Evolutionary conservation across 2,329 filamentous ascomycete species (phyloP).

Genomic region (Esteya vermicola): DNA sequence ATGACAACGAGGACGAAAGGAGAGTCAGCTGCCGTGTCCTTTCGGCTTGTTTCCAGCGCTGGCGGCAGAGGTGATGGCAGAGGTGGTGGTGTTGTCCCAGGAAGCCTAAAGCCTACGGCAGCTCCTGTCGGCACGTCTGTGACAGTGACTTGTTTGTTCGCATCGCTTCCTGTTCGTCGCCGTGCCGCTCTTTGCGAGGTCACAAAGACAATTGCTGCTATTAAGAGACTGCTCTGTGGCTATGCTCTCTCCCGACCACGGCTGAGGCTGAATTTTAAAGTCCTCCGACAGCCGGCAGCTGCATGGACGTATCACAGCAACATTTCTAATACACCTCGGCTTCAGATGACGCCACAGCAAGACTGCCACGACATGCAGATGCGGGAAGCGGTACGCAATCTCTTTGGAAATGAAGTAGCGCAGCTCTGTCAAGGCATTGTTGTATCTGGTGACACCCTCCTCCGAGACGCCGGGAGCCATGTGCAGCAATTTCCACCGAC

Average conservation of each 20-base stretch:
- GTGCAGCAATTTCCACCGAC: neutral
- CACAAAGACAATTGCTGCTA: conserved; percentile 37
- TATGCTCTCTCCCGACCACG: conserved; percentile 53
- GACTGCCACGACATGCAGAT: conserved; percentile 16
- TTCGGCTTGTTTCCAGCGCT: conserved; percentile 22
- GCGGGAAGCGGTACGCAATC: conserved; percentile 45
- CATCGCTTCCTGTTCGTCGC: conserved; percentile 47
- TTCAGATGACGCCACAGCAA: conserved; percentile 2
- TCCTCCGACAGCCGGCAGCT: conserved; percentile 36
- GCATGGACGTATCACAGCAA: conserved; percentile 42
- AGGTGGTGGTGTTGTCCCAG: conserved; percentile 19
- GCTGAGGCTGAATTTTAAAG: conserved; percentile 45
- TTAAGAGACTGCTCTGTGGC: conserved; percentile 45
- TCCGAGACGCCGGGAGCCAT: neutral
- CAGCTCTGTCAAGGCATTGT: conserved; percentile 5
- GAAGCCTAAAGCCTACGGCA: conserved; percentile 22
- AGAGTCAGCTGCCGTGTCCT: conserved; percentile 40
- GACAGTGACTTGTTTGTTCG: conserved; percentile 43
- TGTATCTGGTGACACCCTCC: neutral
- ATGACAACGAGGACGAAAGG: conserved; percentile 50
- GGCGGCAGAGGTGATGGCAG: conserved; percentile 8
- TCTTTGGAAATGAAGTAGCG: conserved; percentile 36
- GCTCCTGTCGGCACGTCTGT: conserved; percentile 58
- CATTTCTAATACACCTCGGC: too few relatives aligned
- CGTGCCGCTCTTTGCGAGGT: conserved; percentile 43